Evolutionary conservation across 345 rosid genomes (phyloP), one percentile per base, ranked within the genome.

Genomic region (Syzygium oleosum): DNA sequence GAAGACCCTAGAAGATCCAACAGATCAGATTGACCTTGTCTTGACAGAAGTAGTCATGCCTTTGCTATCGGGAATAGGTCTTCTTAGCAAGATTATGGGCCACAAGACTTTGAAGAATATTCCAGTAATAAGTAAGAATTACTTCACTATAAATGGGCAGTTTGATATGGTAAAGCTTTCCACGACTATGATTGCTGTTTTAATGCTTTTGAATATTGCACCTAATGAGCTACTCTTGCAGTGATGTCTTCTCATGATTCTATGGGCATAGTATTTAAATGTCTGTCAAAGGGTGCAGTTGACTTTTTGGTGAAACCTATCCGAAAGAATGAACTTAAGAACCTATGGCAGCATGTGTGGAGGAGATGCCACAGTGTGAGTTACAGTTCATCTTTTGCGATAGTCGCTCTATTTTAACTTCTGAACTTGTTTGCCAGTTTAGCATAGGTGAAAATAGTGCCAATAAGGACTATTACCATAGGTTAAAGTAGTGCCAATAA

Each of bases 271-370:
- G 98, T 96, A 85, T 96, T 95, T 89, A 92, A 94, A 91, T 95
- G 97, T 92, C 93, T 96, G 90, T 96, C 98, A 78, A 94, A 92
- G 89, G 98, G 96, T 85, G 97, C 98, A 21, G 98, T 93, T 91
- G 98, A 96, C 90, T 95, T 95, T 91, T 91, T 96, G 87, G 96
- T 93, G 87, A 95, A 96, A 91, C 98, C 98, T 46, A 92, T 96
- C 89, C 93, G 98, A 90, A 96, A 95, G 93, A 96, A 96, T 87
- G 98, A 95, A 91, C 93, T 96, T 83, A 94, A 94, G 91, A 96
- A 94, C 89, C 95, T 95, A 12, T 96, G 97, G 96, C 97, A 96
- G 92, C 97, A 95, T 90, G 93, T 95, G 91, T 96, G 98, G 97
- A 93, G 96, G 91, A 94, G 94, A 93, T 92, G 95, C 90, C 96